Base-by-base conservation (phyloP, 345 rosid genomes). In the Dimocarpus longan region DNA sequence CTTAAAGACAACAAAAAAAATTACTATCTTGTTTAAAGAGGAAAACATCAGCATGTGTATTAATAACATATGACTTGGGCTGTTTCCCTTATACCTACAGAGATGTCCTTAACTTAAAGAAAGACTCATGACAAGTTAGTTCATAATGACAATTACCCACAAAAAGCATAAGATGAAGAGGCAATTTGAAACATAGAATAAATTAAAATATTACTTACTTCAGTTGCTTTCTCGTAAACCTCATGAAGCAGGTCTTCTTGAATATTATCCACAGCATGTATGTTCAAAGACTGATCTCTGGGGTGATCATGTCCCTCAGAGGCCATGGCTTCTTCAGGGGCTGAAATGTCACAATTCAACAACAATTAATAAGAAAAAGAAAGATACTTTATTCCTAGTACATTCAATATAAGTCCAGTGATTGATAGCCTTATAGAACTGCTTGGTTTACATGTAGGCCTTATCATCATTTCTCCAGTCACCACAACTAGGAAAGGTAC, bases 241-340 rank as follows among this genome's bases (percentile, higher is more conserved):
- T 91, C 93, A 26, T 85, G 71, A 80, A 91, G 84, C 81, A 94
- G 80, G 40, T 78, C 88, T 80, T 93, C 89, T 50, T 89, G 86
- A 4, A 77, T 59, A 69, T 67, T 84, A 73, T 85, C 77, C 7
- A 77, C 82, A 73, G 78, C 82, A 65, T 78, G 65, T 60, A 52
- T 71, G 75, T 80, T 73, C 1, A 73, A 63, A 28, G 75, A 37
- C 22, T 73, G 83, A 79, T 87, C 88, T 74, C 67, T 88, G 52
- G 81, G 86, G 11, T 81, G 66, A 57, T 68, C 78, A 77, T 78
- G 60, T 42, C 67, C 89, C 69, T 86, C 90, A 54, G 79, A 46
- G 70, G 81, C 81, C 82, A 50, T 9, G 57, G 82, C 77, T 73
- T 79, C 94, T 73, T 66, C 69, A 71, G 82, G 78, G 16, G 71